A percentile compares a stretch with the other conserved stretches of the same genome.
These are phyloP conservation scores for Talaromyces sp. DNA, from an alignment of 2,329 filamentous ascomycete species.

Conservation along the genomic window DNA sequence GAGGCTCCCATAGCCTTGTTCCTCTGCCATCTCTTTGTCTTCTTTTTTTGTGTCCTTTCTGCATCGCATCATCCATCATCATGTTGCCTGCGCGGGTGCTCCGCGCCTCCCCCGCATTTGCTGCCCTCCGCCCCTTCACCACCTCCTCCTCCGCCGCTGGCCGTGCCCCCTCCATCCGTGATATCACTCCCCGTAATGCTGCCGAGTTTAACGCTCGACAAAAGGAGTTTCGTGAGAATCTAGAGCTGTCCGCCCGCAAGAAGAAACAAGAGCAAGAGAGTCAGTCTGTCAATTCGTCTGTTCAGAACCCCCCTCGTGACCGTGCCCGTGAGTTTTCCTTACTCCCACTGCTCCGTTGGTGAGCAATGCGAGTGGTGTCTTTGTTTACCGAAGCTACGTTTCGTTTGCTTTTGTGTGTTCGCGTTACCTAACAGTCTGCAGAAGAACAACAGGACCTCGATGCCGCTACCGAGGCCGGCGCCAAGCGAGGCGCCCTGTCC, in stretches of 20 bases:
- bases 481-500: slow-evolving; percentile 69
- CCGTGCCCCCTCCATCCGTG: slow-evolving; percentile 72
- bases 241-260: slow-evolving; percentile 66
- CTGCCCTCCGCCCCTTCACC: slow-evolving; percentile 55
- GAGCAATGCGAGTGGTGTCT: slow-evolving; percentile 41
- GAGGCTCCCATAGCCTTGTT: background rate
- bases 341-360: slow-evolving; percentile 40
- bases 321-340: slow-evolving; percentile 32
- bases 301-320: slow-evolving; percentile 34
- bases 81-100: slow-evolving; percentile 48
- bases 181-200: slow-evolving; percentile 71
- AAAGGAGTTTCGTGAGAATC: slow-evolving; percentile 77
- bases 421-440: slow-evolving; percentile 47
- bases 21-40: background rate
- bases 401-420: slow-evolving; percentile 40
- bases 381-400: slow-evolving; percentile 32
- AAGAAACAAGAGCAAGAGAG: slow-evolving; percentile 77
- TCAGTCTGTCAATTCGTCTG: slow-evolving; percentile 56
- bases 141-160: slow-evolving; percentile 49
- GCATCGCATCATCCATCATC: slow-evolving; percentile 12
- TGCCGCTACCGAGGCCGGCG: slow-evolving; percentile 50
- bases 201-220: slow-evolving; percentile 77
- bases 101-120: slow-evolving; percentile 43
- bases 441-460: slow-evolving; percentile 58
- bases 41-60: background rate